Evolutionary conservation across 2,329 filamentous ascomycete genomes (phyloP), one percentile per base, ranked within the genome.

Genomic region (Orbilia oligospora): DNA sequence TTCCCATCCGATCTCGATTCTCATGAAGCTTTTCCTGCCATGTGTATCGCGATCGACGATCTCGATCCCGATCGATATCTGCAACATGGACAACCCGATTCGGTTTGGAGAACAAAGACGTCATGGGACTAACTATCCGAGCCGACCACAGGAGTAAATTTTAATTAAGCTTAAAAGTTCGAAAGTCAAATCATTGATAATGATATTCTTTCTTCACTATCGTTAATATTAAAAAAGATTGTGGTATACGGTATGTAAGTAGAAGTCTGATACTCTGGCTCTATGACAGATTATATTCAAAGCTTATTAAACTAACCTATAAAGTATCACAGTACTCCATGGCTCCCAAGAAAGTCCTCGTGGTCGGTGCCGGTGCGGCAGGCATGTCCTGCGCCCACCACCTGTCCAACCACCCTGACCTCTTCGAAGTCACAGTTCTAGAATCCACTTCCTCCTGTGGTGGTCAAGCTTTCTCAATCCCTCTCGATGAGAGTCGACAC

Each of bases 301-400:
- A 30, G 27, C 6, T n/a, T 41, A 9, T n/a, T n/a, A 41, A n/a
- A n/a, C 38, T 12, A 41, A 16, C 12, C 14, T 16, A 16, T n/a
- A n/a, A n/a, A n/a, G n/a, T n/a, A 1, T 41, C 12, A 41, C 16
- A 14, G 38, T 16, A 6, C 20, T 3, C 53, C n/a, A 83, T 84
- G 80, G 82, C 82, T 71, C 84, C 82, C 70, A 88, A 88, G 80
- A 87, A 86, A 80, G 85, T 91, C 20, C 86, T 89, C 10, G 86
- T 91, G 24, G 86, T 91, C 30, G 90, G 90, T 2, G 90, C 88
- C 33, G 90, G 90, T 27, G 89, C 89, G 44, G 88, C 90, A 53
- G 90, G 85, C 73, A 86, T 86, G 89, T 89, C 88, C 49, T 88
- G 88, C 79, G 88, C 89, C 0, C 86, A 90, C 80, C 88, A 90